phyloP scores from a whole-genome alignment of 139 green algal genomes.

The Closterium sp. region DNA sequence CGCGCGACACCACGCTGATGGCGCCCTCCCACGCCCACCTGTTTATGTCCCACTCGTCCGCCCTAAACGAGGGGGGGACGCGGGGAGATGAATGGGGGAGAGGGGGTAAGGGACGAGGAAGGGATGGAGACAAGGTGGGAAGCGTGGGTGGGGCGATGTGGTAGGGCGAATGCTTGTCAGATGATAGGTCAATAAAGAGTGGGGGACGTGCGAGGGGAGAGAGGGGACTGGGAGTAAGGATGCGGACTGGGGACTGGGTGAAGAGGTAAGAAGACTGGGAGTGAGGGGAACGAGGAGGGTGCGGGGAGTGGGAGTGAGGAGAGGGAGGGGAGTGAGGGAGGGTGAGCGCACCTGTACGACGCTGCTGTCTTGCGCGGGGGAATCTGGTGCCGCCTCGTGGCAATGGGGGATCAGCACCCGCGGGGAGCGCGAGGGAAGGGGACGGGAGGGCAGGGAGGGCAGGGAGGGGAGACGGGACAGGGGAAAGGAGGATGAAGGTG shows the following conservation, averaged over 20 bases:
- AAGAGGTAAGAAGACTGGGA: too few species aligned
- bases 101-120: neutral
- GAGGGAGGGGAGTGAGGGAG: too few species aligned
- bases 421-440: neutral
- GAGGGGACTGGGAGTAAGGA: too few species aligned
- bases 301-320: too few species aligned
- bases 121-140: neutral
- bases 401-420: neutral
- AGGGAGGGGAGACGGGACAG: neutral
- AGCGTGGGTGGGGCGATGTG: neutral
- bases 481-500: neutral
- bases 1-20: constrained; percentile 18
- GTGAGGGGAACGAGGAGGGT: too few species aligned
- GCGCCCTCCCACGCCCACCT: constrained; percentile 50
- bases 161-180: too few species aligned
- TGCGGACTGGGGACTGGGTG: too few species aligned
- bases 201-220: too few species aligned
- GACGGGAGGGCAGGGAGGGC: too few species aligned
- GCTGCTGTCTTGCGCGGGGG: constrained; percentile 24
- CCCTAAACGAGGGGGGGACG: neutral
- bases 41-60: constrained; percentile 54
- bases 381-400: constrained; percentile 1
- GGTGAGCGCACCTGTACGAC: constrained; percentile 31
- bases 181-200: too few species aligned
- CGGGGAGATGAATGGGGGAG: neutral